Conservation (phyloP, 768 basidiomycete genomes). For the Xerocomus brunneocitrinus region DNA sequence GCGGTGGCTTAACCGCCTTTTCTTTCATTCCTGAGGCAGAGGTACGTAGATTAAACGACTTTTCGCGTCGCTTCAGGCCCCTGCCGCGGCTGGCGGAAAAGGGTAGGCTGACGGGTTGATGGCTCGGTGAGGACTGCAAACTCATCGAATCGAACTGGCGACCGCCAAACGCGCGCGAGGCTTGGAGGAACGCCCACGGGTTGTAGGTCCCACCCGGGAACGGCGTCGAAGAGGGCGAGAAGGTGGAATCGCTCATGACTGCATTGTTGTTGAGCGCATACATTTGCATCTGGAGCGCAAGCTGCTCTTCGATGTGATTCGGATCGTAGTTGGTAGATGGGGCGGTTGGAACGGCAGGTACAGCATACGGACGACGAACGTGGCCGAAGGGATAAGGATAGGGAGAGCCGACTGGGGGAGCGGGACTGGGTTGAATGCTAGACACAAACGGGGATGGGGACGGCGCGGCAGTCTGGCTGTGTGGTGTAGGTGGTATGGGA, state of each 20-base stretch:
- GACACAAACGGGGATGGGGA: conserved; percentile 66
- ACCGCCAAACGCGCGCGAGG: conserved; percentile 44
- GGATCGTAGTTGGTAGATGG: conserved; percentile 36
- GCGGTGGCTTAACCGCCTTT: conserved; percentile 55
- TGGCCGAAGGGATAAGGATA: conserved; percentile 77
- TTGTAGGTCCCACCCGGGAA: conserved; percentile 62
- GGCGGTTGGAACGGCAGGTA: conserved; percentile 40
- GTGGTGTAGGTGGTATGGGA: conserved; percentile 76
- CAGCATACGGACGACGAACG: conserved; percentile 51
- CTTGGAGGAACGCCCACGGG: conserved; percentile 70
- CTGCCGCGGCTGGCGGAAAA: conserved; percentile 40
- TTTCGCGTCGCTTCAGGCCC: conserved; percentile 44
- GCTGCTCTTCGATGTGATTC: conserved; percentile 59
- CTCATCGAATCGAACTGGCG: conserved; percentile 50
- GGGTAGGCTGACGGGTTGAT: conserved; percentile 40
- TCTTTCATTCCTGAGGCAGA: conserved; percentile 17
- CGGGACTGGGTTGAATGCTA: conserved; percentile 49
- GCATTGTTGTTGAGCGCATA: conserved; percentile 69
- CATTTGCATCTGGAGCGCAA: conserved; percentile 74
- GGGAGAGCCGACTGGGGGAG: conserved; percentile 63
- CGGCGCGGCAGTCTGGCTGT: conserved; percentile 68
- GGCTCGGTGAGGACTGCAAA: conserved; percentile 42
- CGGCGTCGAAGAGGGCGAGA: conserved; percentile 72
- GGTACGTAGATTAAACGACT: conserved; percentile 33
- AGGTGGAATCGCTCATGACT: conserved; percentile 63